These are phyloP conservation scores for Mycena sp. DNA, from an alignment of 1,284 basidiomycete species.

Conservation along the genomic window DNA sequence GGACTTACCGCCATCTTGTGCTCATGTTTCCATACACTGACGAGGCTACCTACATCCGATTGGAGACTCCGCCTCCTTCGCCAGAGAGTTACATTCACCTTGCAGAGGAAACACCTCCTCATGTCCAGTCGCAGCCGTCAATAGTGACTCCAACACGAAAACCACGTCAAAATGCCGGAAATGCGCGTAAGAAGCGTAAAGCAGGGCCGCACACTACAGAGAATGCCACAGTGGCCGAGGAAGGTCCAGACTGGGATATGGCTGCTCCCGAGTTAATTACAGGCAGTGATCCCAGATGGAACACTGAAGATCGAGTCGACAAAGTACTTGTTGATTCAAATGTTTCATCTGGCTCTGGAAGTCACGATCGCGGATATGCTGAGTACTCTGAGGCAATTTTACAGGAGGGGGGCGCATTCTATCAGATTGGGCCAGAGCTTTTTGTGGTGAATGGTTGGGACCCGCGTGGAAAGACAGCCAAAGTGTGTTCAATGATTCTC, in stretches of 20 bases:
- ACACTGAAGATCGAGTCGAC: background rate
- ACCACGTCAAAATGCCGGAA: too few species aligned
- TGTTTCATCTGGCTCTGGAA: background rate
- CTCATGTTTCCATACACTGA: background rate
- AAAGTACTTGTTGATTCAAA: background rate
- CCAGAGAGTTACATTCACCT: background rate
- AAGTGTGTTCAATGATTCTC: background rate
- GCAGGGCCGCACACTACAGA: background rate
- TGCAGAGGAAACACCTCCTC: background rate
- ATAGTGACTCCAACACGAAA: background rate
- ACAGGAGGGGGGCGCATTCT: background rate
- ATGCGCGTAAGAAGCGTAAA: background rate
- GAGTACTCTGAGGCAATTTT: background rate
- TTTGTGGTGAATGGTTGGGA: constrained; percentile 21
- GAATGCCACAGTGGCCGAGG: background rate
- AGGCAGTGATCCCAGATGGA: background rate
- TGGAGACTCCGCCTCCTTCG: background rate
- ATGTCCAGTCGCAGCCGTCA: background rate
- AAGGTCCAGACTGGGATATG: background rate
- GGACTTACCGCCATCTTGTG: too few species aligned
- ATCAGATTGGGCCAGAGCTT: background rate
- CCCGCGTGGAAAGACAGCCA: background rate
- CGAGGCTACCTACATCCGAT: background rate
- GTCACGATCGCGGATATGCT: background rate
- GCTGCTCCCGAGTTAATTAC: background rate